A percentile compares a stretch with the other conserved stretches of the same genome.
Conservation (phyloP, 441 rosid species). For the Croton laevigatus region DNA sequence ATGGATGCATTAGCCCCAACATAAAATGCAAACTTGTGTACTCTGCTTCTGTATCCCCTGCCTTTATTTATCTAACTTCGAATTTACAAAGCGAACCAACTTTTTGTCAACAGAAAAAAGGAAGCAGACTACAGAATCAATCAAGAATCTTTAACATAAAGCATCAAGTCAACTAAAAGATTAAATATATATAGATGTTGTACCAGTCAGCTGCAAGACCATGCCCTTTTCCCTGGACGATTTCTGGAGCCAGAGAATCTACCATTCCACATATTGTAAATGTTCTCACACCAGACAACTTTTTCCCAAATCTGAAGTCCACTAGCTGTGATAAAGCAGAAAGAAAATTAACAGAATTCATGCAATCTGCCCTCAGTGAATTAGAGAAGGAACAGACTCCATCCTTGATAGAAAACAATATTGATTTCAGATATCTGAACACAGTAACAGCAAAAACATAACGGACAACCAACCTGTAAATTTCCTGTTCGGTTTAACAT, state of each 20-base stretch:
- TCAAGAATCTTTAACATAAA: neutral
- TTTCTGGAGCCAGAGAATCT: slow-evolving; percentile 89
- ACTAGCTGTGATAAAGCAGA: slow-evolving; percentile 53
- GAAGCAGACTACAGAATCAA: slow-evolving; percentile 1
- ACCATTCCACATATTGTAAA: slow-evolving; percentile 89
- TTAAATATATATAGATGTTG: slow-evolving; percentile 11
- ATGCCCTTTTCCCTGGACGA: slow-evolving; percentile 89
- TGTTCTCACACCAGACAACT: slow-evolving; percentile 65
- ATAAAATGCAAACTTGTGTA: neutral
- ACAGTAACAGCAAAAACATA: slow-evolving; percentile 10
- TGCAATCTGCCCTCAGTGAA: slow-evolving; percentile 5
- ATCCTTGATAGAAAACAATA: neutral
- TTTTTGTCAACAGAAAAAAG: neutral
- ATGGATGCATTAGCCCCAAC: neutral
- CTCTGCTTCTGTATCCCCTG: neutral
- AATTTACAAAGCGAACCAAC: neutral
- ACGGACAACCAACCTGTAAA: slow-evolving; percentile 54
- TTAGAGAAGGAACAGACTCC: neutral
- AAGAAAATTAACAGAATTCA: neutral
- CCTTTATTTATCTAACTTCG: neutral
- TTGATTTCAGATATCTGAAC: slow-evolving; percentile 1
- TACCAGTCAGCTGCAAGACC: slow-evolving; percentile 91
- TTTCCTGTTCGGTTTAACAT: slow-evolving; percentile 85
- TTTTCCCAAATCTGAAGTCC: slow-evolving; percentile 89
- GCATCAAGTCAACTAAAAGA: no score